Base-by-base conservation (phyloP, 768 basidiomycete genomes). In the Kwoniella botswanensis region DNA sequence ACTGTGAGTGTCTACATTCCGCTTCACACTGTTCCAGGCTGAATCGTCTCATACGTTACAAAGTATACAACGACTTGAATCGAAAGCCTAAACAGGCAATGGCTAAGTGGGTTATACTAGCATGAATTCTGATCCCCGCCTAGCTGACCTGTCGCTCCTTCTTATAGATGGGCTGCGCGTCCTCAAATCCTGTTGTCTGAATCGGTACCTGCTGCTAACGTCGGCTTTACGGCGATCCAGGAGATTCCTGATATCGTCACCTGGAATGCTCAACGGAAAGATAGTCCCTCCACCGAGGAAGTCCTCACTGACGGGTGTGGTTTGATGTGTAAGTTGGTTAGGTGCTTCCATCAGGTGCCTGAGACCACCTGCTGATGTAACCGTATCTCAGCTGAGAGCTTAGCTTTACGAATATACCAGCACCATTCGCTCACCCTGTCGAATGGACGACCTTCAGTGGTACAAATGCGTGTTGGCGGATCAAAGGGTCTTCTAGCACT, bases 231-330 rank as follows among this genome's bases (percentile, higher is more conserved):
- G 4, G 58, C 53, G n/a, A 69, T 77, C 5, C n/a, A 9, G 4
- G 62, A 72, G 46, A 67, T 72, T 24, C 52, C 46, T 4, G 79
- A 81, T 52, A 72, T 77, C 52, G 68, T 81, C 21, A 22, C 71
- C 6, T 18, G 7, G 6, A 24, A 21, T 5, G 72, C 78, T 35
- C 7, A n/a, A 11, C 17, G 50, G 11, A 9, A 18, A 4, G 72
- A 50, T 0, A 13, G 57, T 5, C 65, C 79, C 9, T 18, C 22
- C 3, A 77, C 79, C 6, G 75, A 79, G 58, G 70, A 78, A 69
- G 75, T 73, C 18, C 65, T 81, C 21, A 79, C 78, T 3, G 80
- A 81, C 57, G 80, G 80, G 4, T 77, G 76, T 57, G 80, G 80
- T 22, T 53, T 76, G 24, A 81, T 81, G 80, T 76, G 77, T 79